Conservation (phyloP, 2,329 filamentous ascomycete species). For the Aspergillus fructus region DNA sequence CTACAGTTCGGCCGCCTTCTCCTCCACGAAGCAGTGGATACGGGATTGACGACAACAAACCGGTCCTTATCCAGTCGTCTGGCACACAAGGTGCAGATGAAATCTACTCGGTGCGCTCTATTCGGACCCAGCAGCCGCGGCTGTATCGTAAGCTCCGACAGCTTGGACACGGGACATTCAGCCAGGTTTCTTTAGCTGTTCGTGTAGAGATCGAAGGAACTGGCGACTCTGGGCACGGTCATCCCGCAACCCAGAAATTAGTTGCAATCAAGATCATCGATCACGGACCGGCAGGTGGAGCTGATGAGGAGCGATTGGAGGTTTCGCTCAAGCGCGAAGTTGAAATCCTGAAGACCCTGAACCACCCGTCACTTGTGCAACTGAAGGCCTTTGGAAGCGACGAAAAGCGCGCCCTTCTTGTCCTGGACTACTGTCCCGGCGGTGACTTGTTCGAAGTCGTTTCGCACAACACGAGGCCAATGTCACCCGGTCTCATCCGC, state of each 20-base stretch:
- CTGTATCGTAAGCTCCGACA: constrained; percentile 77
- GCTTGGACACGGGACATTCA: constrained; percentile 92
- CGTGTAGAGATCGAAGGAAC: constrained; percentile 62
- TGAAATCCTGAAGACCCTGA: constrained; percentile 84
- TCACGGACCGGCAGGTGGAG: constrained; percentile 88
- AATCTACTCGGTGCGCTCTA: constrained; percentile 68
- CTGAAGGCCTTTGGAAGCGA: constrained; percentile 90
- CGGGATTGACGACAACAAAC: constrained; percentile 52
- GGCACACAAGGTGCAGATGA: constrained; percentile 44
- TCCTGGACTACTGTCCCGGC: constrained; percentile 88
- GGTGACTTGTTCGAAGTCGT: constrained; percentile 95
- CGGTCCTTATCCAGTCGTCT: constrained; percentile 23
- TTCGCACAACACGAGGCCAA: constrained; percentile 65
- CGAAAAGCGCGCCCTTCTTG: constrained; percentile 75
- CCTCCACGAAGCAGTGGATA: constrained; percentile 72
- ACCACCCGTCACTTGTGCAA: constrained; percentile 86
- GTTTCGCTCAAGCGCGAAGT: constrained; percentile 92
- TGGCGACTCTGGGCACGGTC: constrained; percentile 9
- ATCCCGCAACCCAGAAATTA: constrained; percentile 64
- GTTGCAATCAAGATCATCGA: constrained; percentile 96
- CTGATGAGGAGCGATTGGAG: constrained; percentile 88
- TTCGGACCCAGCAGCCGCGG: constrained; percentile 67
- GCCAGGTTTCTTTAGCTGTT: constrained; percentile 87
- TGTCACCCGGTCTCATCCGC: constrained; percentile 69
- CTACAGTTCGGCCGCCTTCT: constrained; percentile 67